phyloP scores from a whole-genome alignment of 257 asterid genomes.

The Catharanthus roseus region DNA sequence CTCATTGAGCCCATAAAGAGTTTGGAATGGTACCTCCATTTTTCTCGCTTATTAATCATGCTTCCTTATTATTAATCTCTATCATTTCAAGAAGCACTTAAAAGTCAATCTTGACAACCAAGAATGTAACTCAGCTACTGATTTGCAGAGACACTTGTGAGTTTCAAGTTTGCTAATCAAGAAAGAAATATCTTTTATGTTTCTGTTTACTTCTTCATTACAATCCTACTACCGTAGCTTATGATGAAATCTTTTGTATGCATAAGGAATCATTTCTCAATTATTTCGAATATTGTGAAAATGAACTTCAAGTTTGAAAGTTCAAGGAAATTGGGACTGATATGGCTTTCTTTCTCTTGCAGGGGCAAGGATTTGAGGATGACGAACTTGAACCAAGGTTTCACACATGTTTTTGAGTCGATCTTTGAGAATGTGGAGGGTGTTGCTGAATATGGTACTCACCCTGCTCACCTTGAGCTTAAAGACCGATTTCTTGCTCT shows the following conservation, averaged over 20 bases:
- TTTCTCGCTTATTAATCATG: neutral
- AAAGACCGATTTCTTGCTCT: slow-evolving; percentile 48
- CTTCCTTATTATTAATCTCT: too few species aligned
- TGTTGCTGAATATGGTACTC: slow-evolving; percentile 58
- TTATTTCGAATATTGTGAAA: neutral
- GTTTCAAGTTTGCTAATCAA: neutral
- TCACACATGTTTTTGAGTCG: slow-evolving; percentile 84
- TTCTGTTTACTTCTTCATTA: too few species aligned
- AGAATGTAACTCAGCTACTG: neutral
- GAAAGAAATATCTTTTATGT: neutral
- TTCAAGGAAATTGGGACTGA: neutral
- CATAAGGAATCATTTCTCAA: neutral
- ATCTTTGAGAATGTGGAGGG: slow-evolving; percentile 74
- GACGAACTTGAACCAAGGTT: slow-evolving; percentile 77
- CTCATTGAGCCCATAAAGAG: slow-evolving; percentile 67
- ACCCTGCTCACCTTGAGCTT: slow-evolving; percentile 52
- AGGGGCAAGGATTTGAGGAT: slow-evolving; percentile 83
- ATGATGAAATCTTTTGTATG: neutral
- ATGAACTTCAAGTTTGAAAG: neutral
- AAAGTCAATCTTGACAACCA: neutral
- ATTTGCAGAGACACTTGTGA: neutral
- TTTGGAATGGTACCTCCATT: slow-evolving; percentile 49
- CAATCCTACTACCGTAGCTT: too few species aligned
- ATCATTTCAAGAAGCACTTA: neutral
- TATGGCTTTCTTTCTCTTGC: slow-evolving; percentile 16